Evolutionary conservation across 2,329 filamentous ascomycete species (phyloP).

Genomic region (Phaeosphaeriaceae sp.): DNA sequence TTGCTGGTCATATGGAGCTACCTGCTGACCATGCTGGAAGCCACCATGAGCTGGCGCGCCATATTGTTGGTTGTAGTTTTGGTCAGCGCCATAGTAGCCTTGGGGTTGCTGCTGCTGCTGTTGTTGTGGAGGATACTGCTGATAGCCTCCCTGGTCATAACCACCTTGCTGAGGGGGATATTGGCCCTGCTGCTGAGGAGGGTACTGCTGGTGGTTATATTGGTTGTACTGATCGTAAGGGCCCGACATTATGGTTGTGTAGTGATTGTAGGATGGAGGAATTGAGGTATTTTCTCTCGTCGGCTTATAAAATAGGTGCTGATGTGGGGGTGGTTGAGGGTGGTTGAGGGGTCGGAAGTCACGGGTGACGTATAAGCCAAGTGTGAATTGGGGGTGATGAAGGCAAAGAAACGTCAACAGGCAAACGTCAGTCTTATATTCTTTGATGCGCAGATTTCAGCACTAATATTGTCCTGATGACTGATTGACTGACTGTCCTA

Average conservation of each 20-base stretch:
- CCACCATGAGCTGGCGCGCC: conserved; percentile 57
- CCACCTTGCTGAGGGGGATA: conserved; percentile 39
- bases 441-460: conserved; percentile 19
- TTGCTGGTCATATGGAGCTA: conserved; percentile 38
- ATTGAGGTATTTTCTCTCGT: neutral
- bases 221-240: conserved; percentile 57
- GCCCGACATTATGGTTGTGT: conserved; percentile 55
- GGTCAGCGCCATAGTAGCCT: conserved; percentile 44
- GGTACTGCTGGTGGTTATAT: conserved; percentile 44
- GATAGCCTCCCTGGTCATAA: conserved; percentile 40
- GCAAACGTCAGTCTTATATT: conserved; percentile 21
- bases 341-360: conserved; percentile 12
- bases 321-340: conserved; percentile 14
- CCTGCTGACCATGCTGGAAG: conserved; percentile 56
- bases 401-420: conserved; percentile 10
- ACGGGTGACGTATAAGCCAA: conserved; percentile 16
- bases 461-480: conserved; percentile 31
- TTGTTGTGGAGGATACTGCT: conserved; percentile 37
- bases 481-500: conserved; percentile 20
- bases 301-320: neutral
- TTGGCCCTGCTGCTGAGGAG: conserved; percentile 37
- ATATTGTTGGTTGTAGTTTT: conserved; percentile 45
- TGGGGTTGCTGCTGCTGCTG: conserved; percentile 40
- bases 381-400: conserved; percentile 18
- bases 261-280: neutral